phyloP scores from a whole-genome alignment of 148 eudicot species.

The Dianthus caryophyllus region DNA sequence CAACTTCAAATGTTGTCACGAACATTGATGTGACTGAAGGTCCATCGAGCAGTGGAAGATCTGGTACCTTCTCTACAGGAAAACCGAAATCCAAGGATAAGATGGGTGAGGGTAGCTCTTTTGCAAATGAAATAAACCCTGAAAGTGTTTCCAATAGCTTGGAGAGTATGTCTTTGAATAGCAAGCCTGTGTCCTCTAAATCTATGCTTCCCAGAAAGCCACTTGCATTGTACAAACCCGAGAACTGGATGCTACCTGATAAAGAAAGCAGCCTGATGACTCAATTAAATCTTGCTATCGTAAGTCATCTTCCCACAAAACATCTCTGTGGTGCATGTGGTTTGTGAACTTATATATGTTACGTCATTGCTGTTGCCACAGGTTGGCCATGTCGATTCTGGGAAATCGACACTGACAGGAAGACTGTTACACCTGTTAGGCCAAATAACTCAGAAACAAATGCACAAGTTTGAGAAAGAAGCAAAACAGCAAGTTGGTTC shows the following conservation, averaged over 20 bases:
- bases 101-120: conserved; percentile 28
- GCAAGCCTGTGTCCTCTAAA: conserved; percentile 45
- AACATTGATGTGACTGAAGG: conserved; percentile 26
- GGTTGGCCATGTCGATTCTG: conserved; percentile 99
- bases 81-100: conserved; percentile 22
- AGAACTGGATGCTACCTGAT: conserved; percentile 79
- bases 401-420: conserved; percentile 95
- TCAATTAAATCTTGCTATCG: conserved; percentile 94
- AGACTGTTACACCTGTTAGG: conserved; percentile 84
- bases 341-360: conserved; percentile 3
- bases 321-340: conserved; percentile 7
- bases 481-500: conserved; percentile 67
- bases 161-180: conserved; percentile 36
- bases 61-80: conserved; percentile 30
- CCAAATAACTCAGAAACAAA: conserved; percentile 69
- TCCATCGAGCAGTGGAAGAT: conserved; percentile 34
- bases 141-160: conserved; percentile 31
- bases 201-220: conserved; percentile 30
- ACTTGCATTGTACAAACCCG: conserved; percentile 57
- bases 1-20: conserved; percentile 22
- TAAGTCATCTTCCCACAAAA: conserved; percentile 34
- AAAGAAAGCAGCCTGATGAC: conserved; percentile 40
- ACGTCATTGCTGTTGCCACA: conserved; percentile 24
- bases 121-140: conserved; percentile 28
- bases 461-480: conserved; percentile 91